phyloP scores from a whole-genome alignment of 1,284 basidiomycete species.

The Schizopora paradoxa region DNA sequence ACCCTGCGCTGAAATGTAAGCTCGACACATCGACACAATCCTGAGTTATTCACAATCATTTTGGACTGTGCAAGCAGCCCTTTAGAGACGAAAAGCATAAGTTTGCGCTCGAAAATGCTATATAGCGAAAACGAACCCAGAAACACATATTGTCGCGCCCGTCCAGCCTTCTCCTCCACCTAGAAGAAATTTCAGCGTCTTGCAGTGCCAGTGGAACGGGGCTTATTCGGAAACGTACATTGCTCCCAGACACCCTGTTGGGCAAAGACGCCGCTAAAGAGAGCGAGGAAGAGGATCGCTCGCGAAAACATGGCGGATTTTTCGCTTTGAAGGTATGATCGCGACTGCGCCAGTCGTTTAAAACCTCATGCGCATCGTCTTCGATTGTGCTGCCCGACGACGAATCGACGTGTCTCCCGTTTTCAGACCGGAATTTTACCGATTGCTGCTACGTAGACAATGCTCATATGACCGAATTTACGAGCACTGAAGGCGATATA shows the following conservation, averaged over 20 bases:
- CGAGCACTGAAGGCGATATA: too few species aligned
- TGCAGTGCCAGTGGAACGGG: background rate
- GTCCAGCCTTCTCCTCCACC: conserved; percentile 40
- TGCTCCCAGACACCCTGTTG: conserved; percentile 15
- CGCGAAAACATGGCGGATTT: too few species aligned
- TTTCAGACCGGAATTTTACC: too few species aligned
- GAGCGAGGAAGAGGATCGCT: too few species aligned
- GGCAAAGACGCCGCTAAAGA: conserved; percentile 2
- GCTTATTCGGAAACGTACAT: conserved; percentile 5
- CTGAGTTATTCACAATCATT: conserved; percentile 34
- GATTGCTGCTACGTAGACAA: too few species aligned
- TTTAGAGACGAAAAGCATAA: conserved; percentile 14
- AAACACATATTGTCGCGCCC: conserved; percentile 34
- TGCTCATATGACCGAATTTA: too few species aligned
- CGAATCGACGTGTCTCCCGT: too few species aligned
- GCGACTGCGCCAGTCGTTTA: too few species aligned
- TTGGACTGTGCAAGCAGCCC: conserved; percentile 31
- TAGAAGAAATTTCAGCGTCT: background rate
- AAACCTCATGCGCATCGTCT: too few species aligned
- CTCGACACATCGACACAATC: conserved; percentile 24
- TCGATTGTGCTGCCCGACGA: too few species aligned
- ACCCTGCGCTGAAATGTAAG: conserved; percentile 30
- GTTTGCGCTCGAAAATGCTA: conserved; percentile 15
- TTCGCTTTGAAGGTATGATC: too few species aligned
- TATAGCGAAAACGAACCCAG: conserved; percentile 31